Evolutionary conservation across 2,329 filamentous ascomycete species (phyloP).

Genomic region (Fusarium aywerte): DNA sequence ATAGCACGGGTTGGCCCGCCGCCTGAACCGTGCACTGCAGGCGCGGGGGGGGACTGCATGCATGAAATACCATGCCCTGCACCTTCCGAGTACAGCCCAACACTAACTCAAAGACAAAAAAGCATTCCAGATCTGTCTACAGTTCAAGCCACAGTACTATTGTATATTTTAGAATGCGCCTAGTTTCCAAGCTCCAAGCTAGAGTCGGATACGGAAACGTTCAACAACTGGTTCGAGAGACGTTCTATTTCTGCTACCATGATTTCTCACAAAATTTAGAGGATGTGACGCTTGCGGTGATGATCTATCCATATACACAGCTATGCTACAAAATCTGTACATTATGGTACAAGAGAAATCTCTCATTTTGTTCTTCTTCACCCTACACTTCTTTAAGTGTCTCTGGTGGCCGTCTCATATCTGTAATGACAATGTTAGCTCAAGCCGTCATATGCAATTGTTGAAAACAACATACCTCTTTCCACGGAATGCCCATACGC

Average conservation of each 20-base stretch:
- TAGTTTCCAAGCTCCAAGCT: neutral
- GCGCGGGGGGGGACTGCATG: slow-evolving; percentile 29
- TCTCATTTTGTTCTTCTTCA: neutral
- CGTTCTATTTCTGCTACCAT: slow-evolving; percentile 20
- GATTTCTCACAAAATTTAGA: neutral
- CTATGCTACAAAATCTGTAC: slow-evolving; percentile 41
- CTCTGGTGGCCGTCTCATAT: slow-evolving; percentile 72
- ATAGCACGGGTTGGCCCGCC: slow-evolving; percentile 41
- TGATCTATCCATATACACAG: slow-evolving; percentile 27
- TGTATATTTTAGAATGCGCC: neutral
- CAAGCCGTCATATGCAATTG: slow-evolving; percentile 39
- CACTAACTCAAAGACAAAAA: slow-evolving; percentile 6
- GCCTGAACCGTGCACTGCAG: slow-evolving; percentile 38
- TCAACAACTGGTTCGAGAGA: slow-evolving; percentile 14
- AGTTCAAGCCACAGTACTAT: slow-evolving; percentile 11
- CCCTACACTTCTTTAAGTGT: slow-evolving; percentile 43
- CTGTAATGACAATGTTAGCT: slow-evolving; percentile 48
- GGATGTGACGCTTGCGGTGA: slow-evolving; percentile 7
- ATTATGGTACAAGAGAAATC: slow-evolving; percentile 30
- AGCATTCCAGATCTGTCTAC: slow-evolving; percentile 13
- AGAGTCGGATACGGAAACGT: neutral
- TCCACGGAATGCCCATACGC: slow-evolving; percentile 94
- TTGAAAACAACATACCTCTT: slow-evolving; percentile 76
- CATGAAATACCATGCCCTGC: slow-evolving; percentile 25
- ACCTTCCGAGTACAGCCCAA: slow-evolving; percentile 1